Evolutionary conservation across 306 rosid species (phyloP), one percentile per base, ranked within the genome.

Genomic region (Cercis canadensis): DNA sequence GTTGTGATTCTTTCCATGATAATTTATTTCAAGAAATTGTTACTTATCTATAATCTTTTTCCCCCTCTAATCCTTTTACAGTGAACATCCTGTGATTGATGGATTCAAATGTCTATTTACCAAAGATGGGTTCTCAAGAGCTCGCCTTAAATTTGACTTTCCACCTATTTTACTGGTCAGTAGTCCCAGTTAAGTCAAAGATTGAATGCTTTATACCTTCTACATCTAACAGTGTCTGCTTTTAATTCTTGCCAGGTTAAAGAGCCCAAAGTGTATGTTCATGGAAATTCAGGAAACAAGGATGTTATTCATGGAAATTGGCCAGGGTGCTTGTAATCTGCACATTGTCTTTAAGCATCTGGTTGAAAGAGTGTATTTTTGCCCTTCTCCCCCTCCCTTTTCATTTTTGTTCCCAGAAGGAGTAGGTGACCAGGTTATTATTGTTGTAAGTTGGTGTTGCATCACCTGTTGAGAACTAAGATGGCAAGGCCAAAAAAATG

Each of bases 31-130:
- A 32, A 19, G 33, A 18, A 41, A 21, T 43, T 62, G 50, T 45
- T 40, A 39, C 4, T 2, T 51, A 57, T 56, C 36, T 52, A 33
- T 70, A 41, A 57, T 18, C 31, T 13, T 69, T 64, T 67, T 33
- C 15, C 59, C 57, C 9, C 65, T 72, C 43, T 51, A 19, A 57
- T 18, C 31, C 15, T 69, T 64, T 67, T 33, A 63, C 86, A 93
- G 98, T 34, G 98, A 93, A 75, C 87, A 85, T 65, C 79, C 89
- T 14, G 54, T 33, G 41, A 72, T 90, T 62, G 75, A 84, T 57
- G 96, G 98, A 70, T 93, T 84, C 81, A 82, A 81, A 66, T 93
- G 97, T 81, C 85, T 93, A 57, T 88, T 87, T 70, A 21, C 81
- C 40, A 69, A 70, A 62, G 70, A 84, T 46, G 97, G 97, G 49